A percentile compares a stretch with the other conserved stretches of the same genome.
Evolutionary conservation across 1,284 basidiomycete genomes (phyloP).

Genomic region (Termitomyces sp.): DNA sequence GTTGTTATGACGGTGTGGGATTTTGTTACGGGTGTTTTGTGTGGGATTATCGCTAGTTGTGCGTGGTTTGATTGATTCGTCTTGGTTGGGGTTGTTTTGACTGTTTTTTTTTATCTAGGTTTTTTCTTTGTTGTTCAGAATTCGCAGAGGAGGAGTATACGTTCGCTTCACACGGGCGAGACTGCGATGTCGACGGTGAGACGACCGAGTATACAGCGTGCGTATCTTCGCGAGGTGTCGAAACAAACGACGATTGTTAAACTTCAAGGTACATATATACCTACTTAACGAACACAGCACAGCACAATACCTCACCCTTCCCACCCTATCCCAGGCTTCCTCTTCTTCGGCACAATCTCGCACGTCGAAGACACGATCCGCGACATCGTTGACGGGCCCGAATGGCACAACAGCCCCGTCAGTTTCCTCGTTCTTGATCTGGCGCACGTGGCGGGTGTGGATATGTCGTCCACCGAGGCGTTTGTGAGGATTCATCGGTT

Average conservation of each 20-base stretch:
- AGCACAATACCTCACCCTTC: background rate
- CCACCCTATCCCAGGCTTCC: conserved; percentile 55
- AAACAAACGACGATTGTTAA: conserved; percentile 89
- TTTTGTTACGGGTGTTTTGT: conserved; percentile 91
- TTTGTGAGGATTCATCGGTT: conserved; percentile 90
- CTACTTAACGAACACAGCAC: no score
- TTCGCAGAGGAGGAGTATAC: conserved; percentile 78
- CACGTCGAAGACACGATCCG: conserved; percentile 82
- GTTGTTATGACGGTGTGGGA: conserved; percentile 92
- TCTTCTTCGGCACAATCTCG: conserved; percentile 96
- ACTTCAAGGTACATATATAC: conserved; percentile 64
- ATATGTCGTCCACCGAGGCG: conserved; percentile 94
- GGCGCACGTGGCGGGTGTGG: conserved; percentile 82
- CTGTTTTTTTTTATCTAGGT: conserved; percentile 35
- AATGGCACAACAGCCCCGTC: conserved; percentile 79
- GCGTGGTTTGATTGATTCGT: conserved; percentile 23
- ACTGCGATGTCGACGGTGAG: conserved; percentile 88
- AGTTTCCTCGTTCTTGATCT: conserved; percentile 90
- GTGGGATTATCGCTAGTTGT: conserved; percentile 91
- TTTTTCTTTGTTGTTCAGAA: conserved; percentile 97
- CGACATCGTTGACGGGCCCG: conserved; percentile 65
- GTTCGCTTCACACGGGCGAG: conserved; percentile 75
- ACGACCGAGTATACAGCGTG: conserved; percentile 81
- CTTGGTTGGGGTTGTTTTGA: background rate
- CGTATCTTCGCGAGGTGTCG: conserved; percentile 88